Percentiles rank a stretch among this genome's conserved stretches.
Conservation (phyloP, 768 basidiomycete species). For the Termitomyces sp. region DNA sequence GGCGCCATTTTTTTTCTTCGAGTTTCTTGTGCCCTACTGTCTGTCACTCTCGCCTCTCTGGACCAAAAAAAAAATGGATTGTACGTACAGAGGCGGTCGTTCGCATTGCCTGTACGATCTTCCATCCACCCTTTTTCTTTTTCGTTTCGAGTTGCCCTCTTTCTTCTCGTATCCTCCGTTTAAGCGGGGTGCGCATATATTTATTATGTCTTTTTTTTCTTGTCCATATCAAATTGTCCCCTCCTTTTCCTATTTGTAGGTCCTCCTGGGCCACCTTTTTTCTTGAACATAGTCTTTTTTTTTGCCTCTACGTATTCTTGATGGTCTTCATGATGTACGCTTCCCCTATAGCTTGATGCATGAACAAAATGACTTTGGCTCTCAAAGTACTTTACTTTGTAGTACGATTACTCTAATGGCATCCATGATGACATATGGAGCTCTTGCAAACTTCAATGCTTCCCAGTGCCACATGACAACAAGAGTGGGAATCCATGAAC, state of each 20-base stretch:
- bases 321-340: too few species aligned
- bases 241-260: too few species aligned
- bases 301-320: too few species aligned
- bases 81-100: not conserved
- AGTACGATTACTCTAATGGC: not conserved
- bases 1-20: not conserved
- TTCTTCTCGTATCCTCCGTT: not conserved
- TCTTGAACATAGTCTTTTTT: too few species aligned
- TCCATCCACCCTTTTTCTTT: not conserved
- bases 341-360: not conserved
- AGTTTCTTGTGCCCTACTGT: not conserved
- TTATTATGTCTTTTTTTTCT: conserved; percentile 8
- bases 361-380: not conserved
- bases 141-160: not conserved
- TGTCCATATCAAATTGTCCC: not conserved
- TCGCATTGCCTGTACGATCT: not conserved
- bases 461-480: too few species aligned
- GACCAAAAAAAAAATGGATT: not conserved
- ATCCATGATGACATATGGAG: not conserved
- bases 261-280: too few species aligned
- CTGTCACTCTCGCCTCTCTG: not conserved
- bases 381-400: not conserved
- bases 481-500: too few species aligned
- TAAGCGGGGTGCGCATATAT: conserved; percentile 3
- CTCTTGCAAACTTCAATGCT: too few species aligned